These are phyloP conservation scores for Umbelopsis sp. DNA, from an alignment of 371 early-diverging fungal genomes.

Conservation along the genomic window DNA sequence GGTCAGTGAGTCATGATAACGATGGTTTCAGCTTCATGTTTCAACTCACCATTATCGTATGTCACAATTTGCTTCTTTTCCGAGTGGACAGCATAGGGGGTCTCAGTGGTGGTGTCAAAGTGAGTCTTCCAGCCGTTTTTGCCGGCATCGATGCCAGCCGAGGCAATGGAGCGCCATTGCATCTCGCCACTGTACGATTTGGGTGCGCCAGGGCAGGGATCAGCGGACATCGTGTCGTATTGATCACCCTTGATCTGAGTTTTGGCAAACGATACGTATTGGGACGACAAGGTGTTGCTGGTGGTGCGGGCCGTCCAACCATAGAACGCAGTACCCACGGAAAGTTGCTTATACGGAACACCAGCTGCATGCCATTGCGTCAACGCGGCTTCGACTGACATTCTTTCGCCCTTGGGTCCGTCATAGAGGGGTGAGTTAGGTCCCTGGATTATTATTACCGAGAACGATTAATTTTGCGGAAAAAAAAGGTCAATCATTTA, in stretches of 20 bases:
- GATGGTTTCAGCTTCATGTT: not conserved
- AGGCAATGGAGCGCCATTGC: conserved; percentile 31
- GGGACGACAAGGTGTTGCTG: conserved; percentile 4
- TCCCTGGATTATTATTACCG: conserved; percentile 25
- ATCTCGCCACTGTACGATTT: conserved; percentile 32
- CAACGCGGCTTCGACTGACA: conserved; percentile 35
- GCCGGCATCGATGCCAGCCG: conserved; percentile 25
- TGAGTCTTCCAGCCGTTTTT: conserved; percentile 32
- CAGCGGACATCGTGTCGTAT: conserved; percentile 24
- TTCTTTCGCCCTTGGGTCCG: conserved; percentile 20
- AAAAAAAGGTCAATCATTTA: not conserved
- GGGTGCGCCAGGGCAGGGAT: conserved; percentile 22
- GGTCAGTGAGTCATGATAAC: not conserved
- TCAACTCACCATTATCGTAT: conserved; percentile 53
- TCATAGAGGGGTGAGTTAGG: conserved; percentile 67
- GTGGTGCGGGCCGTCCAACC: conserved; percentile 42
- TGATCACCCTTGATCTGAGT: conserved; percentile 30
- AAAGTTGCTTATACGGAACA: conserved; percentile 53
- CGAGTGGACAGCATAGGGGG: conserved; percentile 62
- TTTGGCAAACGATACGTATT: conserved; percentile 16
- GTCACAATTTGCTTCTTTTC: conserved; percentile 51
- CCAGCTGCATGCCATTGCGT: conserved; percentile 60
- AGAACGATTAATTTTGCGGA: conserved; percentile 30
- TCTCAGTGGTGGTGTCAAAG: conserved; percentile 47
- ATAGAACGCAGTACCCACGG: conserved; percentile 65